phyloP scores from a whole-genome alignment of 805 yeast genomes.

The Grigorovia jiainica region DNA sequence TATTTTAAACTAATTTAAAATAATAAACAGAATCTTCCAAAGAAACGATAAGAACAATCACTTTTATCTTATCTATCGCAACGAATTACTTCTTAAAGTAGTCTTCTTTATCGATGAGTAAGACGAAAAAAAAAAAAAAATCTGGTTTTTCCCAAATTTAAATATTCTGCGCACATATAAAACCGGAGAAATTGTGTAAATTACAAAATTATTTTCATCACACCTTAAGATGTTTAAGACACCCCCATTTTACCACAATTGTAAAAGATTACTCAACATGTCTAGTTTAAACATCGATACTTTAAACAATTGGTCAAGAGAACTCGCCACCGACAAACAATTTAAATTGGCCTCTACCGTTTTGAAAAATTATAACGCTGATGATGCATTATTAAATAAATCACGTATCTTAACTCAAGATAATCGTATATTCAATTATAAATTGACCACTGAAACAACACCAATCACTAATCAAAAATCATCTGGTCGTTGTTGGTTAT shows the following conservation, averaged over 20 bases:
- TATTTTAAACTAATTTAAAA: neutral
- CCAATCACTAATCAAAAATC: constrained; percentile 67
- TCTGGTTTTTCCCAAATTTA: too few species aligned
- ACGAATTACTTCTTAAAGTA: neutral
- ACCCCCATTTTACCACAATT: neutral
- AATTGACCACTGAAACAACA: constrained; percentile 31
- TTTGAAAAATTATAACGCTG: constrained; percentile 29
- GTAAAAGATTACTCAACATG: neutral
- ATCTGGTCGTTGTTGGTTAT: constrained; percentile 84
- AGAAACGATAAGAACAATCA: neutral
- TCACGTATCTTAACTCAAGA: constrained; percentile 16
- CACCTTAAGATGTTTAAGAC: too few species aligned
- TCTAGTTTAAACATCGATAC: neutral
- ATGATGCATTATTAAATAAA: constrained; percentile 25
- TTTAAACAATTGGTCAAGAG: constrained; percentile 16
- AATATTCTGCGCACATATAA: too few species aligned
- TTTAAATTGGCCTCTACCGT: constrained; percentile 30
- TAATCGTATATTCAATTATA: constrained; percentile 23
- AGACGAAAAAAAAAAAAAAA: too few species aligned
- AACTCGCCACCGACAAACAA: constrained; percentile 21
- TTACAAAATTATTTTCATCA: too few species aligned
- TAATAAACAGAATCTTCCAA: neutral
- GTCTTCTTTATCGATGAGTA: too few species aligned
- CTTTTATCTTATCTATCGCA: too few species aligned
- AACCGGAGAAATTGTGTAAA: too few species aligned